phyloP scores from a whole-genome alignment of 345 rosid genomes.

The Lumnitzera racemosa region DNA sequence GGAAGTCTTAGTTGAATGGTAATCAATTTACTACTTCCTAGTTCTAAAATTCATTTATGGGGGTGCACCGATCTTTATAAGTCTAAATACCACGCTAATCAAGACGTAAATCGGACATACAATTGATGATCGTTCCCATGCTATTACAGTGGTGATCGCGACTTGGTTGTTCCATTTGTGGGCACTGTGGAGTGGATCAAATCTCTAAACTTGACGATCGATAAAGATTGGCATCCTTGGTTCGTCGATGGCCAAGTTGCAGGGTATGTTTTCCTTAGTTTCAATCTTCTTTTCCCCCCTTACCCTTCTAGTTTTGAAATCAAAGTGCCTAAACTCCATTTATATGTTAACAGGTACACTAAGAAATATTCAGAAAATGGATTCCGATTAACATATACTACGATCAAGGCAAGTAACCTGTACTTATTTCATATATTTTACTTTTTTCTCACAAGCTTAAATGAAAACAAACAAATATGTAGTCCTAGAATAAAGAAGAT shows the following conservation, averaged over 20 bases:
- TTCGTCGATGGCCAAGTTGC: constrained; percentile 35
- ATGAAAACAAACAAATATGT: not conserved
- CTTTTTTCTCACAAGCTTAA: not conserved
- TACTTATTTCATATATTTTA: not conserved
- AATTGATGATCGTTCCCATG: not conserved
- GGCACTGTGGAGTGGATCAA: constrained; percentile 26
- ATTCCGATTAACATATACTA: not conserved
- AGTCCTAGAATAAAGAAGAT: too few species aligned
- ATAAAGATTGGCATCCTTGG: constrained; percentile 34
- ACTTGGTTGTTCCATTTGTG: constrained; percentile 24
- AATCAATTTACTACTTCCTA: not conserved
- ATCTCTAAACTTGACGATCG: constrained; percentile 16
- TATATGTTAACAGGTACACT: constrained; percentile 21
- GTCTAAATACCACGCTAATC: too few species aligned
- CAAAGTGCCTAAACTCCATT: not conserved
- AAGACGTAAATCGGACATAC: too few species aligned
- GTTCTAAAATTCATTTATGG: too few species aligned
- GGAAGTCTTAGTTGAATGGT: constrained; percentile 28
- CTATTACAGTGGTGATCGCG: constrained; percentile 28
- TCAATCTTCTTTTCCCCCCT: not conserved
- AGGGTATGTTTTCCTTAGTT: constrained; percentile 18
- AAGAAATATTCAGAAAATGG: not conserved
- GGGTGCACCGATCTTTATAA: too few species aligned
- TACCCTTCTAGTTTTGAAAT: not conserved
- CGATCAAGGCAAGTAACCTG: constrained; percentile 21